phyloP scores from a whole-genome alignment of 1,284 basidiomycete species.

The Tylopilus sp. region DNA sequence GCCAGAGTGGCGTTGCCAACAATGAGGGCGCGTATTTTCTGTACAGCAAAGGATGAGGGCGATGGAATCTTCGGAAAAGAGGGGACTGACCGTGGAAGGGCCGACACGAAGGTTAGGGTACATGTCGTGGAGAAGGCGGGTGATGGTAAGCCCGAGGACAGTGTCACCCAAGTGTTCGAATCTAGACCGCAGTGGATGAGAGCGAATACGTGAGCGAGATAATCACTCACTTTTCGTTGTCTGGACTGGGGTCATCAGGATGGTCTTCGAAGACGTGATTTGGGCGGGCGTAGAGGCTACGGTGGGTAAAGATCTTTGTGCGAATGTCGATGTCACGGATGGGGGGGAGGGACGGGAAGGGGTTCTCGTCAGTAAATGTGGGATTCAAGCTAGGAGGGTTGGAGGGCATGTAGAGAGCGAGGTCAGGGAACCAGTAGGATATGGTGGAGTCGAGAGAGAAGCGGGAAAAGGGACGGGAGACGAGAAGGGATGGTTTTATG shows the following conservation, averaged over 20 bases:
- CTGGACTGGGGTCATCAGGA: conserved; percentile 63
- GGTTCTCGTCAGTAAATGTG: conserved; percentile 14
- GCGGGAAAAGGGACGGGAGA: not conserved
- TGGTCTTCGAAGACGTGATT: conserved; percentile 71
- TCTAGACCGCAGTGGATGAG: conserved; percentile 35
- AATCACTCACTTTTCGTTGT: conserved; percentile 63
- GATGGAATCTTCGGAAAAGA: not conserved
- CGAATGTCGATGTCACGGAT: conserved; percentile 33
- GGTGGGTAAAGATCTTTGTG: conserved; percentile 66
- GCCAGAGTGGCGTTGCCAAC: conserved; percentile 73
- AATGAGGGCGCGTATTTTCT: conserved; percentile 72
- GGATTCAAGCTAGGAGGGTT: conserved; percentile 14
- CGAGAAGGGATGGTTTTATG: not conserved
- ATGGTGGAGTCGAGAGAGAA: conserved; percentile 3
- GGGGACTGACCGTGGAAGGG: conserved; percentile 58
- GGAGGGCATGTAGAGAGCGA: conserved; percentile 6
- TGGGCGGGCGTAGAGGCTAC: conserved; percentile 61
- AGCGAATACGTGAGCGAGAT: not conserved
- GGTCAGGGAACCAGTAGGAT: not conserved
- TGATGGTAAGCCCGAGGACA: conserved; percentile 64
- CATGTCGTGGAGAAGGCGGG: conserved; percentile 54
- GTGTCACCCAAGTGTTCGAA: conserved; percentile 71
- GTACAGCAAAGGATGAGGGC: not conserved
- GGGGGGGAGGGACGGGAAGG: conserved; percentile 28
- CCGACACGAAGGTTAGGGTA: conserved; percentile 71